Evolutionary conservation across 2,329 filamentous ascomycete genomes (phyloP).

Genomic region (Penicillium glabrum): DNA sequence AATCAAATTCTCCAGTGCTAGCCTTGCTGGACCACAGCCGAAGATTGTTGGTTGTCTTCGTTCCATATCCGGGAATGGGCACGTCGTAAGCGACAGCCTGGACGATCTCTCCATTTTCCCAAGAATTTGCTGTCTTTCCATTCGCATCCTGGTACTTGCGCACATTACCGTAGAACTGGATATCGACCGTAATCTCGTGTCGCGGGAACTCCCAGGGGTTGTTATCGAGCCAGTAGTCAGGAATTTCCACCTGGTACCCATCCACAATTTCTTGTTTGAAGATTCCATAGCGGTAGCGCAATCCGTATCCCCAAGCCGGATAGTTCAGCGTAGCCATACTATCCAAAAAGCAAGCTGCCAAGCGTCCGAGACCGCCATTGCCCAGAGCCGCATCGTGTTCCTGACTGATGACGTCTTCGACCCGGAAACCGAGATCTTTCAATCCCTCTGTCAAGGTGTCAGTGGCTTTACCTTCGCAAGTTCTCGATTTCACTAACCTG

Average conservation of each 20-base stretch:
- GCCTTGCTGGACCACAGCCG: conserved; percentile 98
- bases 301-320: conserved; percentile 94
- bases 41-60: conserved; percentile 90
- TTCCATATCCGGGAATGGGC: conserved; percentile 85
- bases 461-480: conserved; percentile 20
- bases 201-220: conserved; percentile 99
- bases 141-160: conserved; percentile 70
- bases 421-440: conserved; percentile 85
- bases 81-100: conserved; percentile 93
- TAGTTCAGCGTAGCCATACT: conserved; percentile 93
- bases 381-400: conserved; percentile 96
- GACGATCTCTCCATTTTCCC: conserved; percentile 93
- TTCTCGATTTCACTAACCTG: conserved; percentile 55
- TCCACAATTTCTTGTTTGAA: conserved; percentile 99
- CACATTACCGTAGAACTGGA: conserved; percentile 92
- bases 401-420: conserved; percentile 92
- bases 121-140: conserved; percentile 72
- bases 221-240: conserved; percentile 98
- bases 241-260: conserved; percentile 96
- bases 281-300: conserved; percentile 94
- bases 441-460: conserved; percentile 66
- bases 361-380: conserved; percentile 90
- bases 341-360: conserved; percentile 96
- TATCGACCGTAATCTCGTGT: conserved; percentile 92
- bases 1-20: conserved; percentile 95